Evolutionary conservation across 1,139 yeast genomes (phyloP).

Genomic region (Zygotorulaspora mrakii): DNA sequence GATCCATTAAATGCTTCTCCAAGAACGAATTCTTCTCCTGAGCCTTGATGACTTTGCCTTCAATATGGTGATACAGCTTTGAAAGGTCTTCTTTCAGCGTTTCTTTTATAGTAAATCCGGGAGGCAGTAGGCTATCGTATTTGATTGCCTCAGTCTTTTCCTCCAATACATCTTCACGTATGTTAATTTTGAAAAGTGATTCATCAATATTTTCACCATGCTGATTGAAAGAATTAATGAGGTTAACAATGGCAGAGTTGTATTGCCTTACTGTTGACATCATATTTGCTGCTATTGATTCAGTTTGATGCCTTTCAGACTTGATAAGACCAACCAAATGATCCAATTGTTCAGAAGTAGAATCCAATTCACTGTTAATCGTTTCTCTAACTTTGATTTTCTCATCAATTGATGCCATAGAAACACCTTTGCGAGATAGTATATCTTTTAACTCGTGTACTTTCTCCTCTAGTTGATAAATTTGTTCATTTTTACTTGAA

Average conservation of each 20-base stretch:
- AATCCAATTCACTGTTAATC: slow-evolving; percentile 54
- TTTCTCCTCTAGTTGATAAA: slow-evolving; percentile 44
- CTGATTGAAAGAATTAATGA: slow-evolving; percentile 19
- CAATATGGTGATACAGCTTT: slow-evolving; percentile 48
- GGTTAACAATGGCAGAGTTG: slow-evolving; percentile 49
- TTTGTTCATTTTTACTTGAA: slow-evolving; percentile 44
- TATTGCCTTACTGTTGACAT: slow-evolving; percentile 53
- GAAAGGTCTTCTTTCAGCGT: slow-evolving; percentile 38
- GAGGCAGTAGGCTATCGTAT: slow-evolving; percentile 36
- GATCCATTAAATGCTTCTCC: slow-evolving; percentile 58
- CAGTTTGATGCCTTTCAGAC: slow-evolving; percentile 48
- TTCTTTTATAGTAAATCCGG: slow-evolving; percentile 9
- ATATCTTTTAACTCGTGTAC: slow-evolving; percentile 46
- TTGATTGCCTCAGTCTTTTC: slow-evolving; percentile 32
- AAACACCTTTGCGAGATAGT: slow-evolving; percentile 53
- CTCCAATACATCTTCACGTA: slow-evolving; percentile 33
- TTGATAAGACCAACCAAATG: slow-evolving; percentile 40
- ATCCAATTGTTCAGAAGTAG: slow-evolving; percentile 44
- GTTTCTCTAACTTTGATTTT: slow-evolving; percentile 53
- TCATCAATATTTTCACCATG: slow-evolving; percentile 38
- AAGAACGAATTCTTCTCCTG: slow-evolving; percentile 58
- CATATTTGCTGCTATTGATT: slow-evolving; percentile 47
- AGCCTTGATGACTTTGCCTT: slow-evolving; percentile 46
- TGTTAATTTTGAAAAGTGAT: slow-evolving; percentile 32
- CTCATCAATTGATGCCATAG: slow-evolving; percentile 58